Percentiles rank a stretch among this genome's conserved stretches.
phyloP scores from a whole-genome alignment of 2,329 filamentous ascomycete species.

The Diaporthe australafricana region DNA sequence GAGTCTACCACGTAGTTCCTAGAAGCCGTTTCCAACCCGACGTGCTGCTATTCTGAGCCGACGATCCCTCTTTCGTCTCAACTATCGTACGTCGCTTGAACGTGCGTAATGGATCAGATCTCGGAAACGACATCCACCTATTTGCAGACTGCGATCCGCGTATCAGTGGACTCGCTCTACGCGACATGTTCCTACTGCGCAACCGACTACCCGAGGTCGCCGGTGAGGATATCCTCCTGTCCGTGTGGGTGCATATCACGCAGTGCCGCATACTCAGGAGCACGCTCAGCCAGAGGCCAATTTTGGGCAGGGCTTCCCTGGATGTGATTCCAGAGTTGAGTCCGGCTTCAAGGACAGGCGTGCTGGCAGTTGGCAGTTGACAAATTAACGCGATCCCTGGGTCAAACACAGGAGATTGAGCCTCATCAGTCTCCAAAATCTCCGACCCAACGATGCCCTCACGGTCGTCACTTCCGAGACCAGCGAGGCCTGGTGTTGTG shows the following conservation, averaged over 20 bases:
- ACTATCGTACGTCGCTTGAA: conserved; percentile 22
- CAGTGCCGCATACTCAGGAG: neutral
- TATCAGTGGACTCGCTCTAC: neutral
- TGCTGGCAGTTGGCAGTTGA: conserved; percentile 8
- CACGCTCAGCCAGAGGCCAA: neutral
- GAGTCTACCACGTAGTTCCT: neutral
- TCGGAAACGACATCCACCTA: conserved; percentile 10
- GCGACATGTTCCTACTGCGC: neutral
- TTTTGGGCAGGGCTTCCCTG: conserved; percentile 16
- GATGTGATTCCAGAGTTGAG: neutral
- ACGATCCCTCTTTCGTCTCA: conserved; percentile 24
- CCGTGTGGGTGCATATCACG: neutral
- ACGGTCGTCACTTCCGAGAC: conserved; percentile 18
- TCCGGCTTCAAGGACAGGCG: neutral
- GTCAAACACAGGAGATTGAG: conserved; percentile 29
- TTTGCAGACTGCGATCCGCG: conserved; percentile 7
- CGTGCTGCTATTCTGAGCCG: conserved; percentile 21
- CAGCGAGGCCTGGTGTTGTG: conserved; percentile 14
- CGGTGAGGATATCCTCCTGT: neutral
- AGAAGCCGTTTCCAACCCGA: conserved; percentile 13
- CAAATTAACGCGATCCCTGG: conserved; percentile 17
- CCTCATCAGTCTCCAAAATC: conserved; percentile 19
- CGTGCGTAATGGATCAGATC: conserved; percentile 17
- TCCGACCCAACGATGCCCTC: conserved; percentile 22
- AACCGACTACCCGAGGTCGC: neutral